Evolutionary conservation across 208 protist species (phyloP).

Genomic region (Acanthamoeba royreba): DNA sequence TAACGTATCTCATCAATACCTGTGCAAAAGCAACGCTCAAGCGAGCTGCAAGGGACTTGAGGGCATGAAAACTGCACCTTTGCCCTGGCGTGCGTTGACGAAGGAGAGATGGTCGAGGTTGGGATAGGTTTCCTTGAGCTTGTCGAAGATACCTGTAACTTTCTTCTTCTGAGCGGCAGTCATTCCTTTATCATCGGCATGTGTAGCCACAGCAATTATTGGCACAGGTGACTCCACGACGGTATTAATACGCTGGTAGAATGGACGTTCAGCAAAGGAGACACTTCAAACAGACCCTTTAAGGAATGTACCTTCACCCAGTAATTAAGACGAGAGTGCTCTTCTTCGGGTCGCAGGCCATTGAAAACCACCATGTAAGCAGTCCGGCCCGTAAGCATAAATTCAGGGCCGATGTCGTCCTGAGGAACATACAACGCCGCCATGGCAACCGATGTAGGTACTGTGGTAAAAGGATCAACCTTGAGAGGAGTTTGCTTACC

Average conservation of each 20-base stretch:
- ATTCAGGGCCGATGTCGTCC: neutral
- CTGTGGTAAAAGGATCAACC: neutral
- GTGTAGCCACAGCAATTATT: neutral
- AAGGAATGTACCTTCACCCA: neutral
- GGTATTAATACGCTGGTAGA: neutral
- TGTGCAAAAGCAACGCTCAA: too few relatives aligned
- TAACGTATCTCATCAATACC: neutral
- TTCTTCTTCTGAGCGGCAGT: slow-evolving; percentile 14
- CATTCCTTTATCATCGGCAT: neutral
- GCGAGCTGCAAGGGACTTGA: too few relatives aligned
- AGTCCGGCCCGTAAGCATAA: neutral
- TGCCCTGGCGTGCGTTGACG: neutral
- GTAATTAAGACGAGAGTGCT: neutral
- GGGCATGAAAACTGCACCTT: neutral
- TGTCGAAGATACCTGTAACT: neutral
- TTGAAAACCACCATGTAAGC: neutral
- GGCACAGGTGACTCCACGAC: neutral
- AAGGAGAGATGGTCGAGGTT: neutral
- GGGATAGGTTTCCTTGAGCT: neutral
- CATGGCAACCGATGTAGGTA: neutral
- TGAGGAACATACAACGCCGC: neutral
- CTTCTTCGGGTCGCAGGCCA: neutral
- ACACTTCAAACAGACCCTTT: neutral
- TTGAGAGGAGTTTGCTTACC: neutral
- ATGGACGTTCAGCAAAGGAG: neutral